These are phyloP conservation scores for Exophiala sp. DNA, from an alignment of 2,329 filamentous ascomycete genomes.

Conservation along the genomic window DNA sequence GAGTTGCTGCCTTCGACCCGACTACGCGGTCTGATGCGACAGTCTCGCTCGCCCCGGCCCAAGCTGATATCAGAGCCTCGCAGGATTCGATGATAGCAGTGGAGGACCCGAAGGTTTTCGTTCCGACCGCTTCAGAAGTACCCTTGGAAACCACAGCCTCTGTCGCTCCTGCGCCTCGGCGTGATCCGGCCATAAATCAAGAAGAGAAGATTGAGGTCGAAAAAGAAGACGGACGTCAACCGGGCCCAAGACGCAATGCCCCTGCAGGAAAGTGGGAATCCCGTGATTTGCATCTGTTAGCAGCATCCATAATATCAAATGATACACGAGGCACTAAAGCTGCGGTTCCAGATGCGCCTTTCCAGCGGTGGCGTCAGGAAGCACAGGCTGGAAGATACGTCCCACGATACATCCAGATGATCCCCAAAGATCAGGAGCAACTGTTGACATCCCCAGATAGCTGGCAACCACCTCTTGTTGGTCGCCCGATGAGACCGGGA, in stretches of 20 bases:
- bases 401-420: conserved; percentile 11
- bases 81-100: not conserved
- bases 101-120: not conserved
- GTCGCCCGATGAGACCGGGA: conserved; percentile 15
- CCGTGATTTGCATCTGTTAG: not conserved
- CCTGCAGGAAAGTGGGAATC: not conserved
- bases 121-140: not conserved
- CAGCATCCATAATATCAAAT: not conserved
- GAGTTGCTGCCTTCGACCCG: too few species aligned
- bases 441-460: conserved; percentile 22
- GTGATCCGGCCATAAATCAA: not conserved
- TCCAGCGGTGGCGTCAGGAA: conserved; percentile 14
- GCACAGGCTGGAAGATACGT: conserved; percentile 8
- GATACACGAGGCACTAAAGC: too few species aligned
- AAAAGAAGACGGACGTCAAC: too few species aligned
- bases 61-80: too few species aligned
- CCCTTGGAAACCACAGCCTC: not conserved
- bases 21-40: too few species aligned
- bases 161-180: not conserved
- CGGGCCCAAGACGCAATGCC: not conserved
- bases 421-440: conserved; percentile 17
- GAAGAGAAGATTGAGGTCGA: too few species aligned
- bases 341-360: conserved; percentile 2
- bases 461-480: conserved; percentile 28
- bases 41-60: too few species aligned